phyloP scores from a whole-genome alignment of 306 rosid species.

The Styphnolobium japonicum region DNA sequence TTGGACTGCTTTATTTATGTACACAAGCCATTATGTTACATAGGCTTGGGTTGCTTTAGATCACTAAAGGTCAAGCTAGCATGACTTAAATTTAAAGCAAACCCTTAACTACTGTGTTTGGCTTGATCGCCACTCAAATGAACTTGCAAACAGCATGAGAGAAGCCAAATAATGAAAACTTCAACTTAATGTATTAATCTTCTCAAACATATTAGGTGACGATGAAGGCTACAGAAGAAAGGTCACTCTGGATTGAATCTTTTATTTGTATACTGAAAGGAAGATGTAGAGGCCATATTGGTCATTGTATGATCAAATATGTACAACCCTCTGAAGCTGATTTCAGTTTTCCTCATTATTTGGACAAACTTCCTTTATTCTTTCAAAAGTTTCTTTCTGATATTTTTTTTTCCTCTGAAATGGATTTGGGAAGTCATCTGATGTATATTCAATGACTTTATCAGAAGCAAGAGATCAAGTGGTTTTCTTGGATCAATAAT shows the following conservation, averaged over 20 bases:
- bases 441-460: conserved; percentile 20
- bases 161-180: conserved; percentile 6
- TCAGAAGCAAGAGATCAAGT: conserved; percentile 67
- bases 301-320: background rate
- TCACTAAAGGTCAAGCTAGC: background rate
- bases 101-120: background rate
- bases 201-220: background rate
- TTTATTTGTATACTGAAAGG: background rate
- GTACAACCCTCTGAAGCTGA: background rate
- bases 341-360: conserved; percentile 9
- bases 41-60: conserved; percentile 14
- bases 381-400: background rate
- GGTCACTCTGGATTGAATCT: conserved; percentile 2
- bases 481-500: conserved; percentile 83
- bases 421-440: conserved; percentile 23
- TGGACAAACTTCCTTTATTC: background rate
- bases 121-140: background rate
- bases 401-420: conserved; percentile 17
- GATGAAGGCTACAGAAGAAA: background rate
- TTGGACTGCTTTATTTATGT: conserved; percentile 6
- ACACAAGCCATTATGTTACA: conserved; percentile 5
- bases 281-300: background rate
- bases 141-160: background rate
- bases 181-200: background rate
- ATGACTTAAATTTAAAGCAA: conserved; percentile 1